Evolutionary conservation across 257 asterid genomes (phyloP).

Genomic region (Coffea eugenioides): DNA sequence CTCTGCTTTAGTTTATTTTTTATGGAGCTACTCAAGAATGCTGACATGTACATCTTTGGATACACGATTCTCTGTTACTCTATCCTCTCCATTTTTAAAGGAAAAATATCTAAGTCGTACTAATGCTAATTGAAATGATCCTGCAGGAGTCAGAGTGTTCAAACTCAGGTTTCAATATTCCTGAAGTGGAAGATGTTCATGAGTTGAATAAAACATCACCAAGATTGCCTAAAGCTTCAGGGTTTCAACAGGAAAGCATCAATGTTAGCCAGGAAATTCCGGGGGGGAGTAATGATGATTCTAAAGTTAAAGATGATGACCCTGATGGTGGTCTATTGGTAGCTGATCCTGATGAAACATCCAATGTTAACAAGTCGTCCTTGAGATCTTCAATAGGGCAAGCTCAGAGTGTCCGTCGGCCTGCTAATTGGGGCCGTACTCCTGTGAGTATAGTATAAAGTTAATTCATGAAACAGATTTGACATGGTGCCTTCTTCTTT

Average conservation of each 20-base stretch:
- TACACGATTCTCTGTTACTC: not conserved
- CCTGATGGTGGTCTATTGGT: constrained; percentile 30
- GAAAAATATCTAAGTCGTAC: not conserved
- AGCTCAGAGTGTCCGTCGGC: constrained; percentile 35
- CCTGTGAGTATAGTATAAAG: constrained; percentile 51
- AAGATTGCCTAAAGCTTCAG: constrained; percentile 31
- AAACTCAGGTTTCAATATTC: constrained; percentile 40
- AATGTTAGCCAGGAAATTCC: constrained; percentile 28
- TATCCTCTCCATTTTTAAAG: not conserved
- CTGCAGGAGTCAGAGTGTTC: constrained; percentile 55
- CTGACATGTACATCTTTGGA: not conserved
- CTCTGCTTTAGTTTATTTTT: not conserved
- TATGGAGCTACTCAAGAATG: not conserved
- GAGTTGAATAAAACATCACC: constrained; percentile 34
- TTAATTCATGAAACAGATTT: not conserved
- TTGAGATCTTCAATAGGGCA: constrained; percentile 42
- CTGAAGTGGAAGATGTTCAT: constrained; percentile 34
- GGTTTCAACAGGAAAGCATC: constrained; percentile 31
- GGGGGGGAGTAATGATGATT: constrained; percentile 29
- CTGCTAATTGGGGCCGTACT: constrained; percentile 72
- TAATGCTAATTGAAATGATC: constrained; percentile 8
- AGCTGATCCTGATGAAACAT: constrained; percentile 37
- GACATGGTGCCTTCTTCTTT: not conserved
- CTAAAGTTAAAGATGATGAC: constrained; percentile 24
- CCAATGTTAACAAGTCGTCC: constrained; percentile 27